A percentile compares a stretch with the other conserved stretches of the same genome.
Evolutionary conservation across 2,329 filamentous ascomycete species (phyloP).

Genomic region (Uncinocarpus reesii): DNA sequence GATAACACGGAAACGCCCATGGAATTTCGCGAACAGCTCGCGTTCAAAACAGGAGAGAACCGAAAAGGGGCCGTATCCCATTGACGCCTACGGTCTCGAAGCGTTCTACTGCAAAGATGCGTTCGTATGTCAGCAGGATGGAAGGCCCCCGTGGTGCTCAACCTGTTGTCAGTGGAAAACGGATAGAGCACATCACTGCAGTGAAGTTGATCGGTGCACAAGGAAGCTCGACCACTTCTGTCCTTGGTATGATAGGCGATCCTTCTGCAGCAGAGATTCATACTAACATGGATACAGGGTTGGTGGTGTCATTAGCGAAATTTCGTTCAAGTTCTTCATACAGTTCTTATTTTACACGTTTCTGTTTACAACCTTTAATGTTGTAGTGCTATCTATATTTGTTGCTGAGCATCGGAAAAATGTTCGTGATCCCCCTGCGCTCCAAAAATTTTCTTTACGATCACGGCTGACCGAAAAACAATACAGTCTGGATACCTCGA

Average conservation of each 20-base stretch:
- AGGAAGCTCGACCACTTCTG: constrained; percentile 93
- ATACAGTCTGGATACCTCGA: constrained; percentile 37
- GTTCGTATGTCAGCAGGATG: constrained; percentile 74
- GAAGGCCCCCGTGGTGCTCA: constrained; percentile 77
- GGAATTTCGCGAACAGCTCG: constrained; percentile 18
- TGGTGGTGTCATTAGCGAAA: constrained; percentile 84
- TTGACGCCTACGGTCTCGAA: constrained; percentile 60
- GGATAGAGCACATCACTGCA: constrained; percentile 78
- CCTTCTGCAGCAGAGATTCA: background rate
- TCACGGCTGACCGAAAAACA: too few species aligned
- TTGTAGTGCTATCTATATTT: constrained; percentile 56
- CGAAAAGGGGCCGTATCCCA: constrained; percentile 26
- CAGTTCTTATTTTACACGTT: constrained; percentile 71
- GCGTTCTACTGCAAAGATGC: constrained; percentile 71
- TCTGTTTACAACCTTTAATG: constrained; percentile 54
- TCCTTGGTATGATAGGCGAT: constrained; percentile 50
- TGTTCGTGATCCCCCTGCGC: constrained; percentile 25
- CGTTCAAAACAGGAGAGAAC: constrained; percentile 19
- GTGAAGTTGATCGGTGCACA: constrained; percentile 70
- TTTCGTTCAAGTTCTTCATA: constrained; percentile 79
- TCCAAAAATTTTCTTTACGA: too few species aligned
- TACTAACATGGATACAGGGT: constrained; percentile 47
- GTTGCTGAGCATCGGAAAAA: constrained; percentile 45
- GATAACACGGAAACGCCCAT: constrained; percentile 18
- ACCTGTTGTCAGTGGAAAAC: constrained; percentile 79